A percentile compares a stretch with the other conserved stretches of the same genome.
These are phyloP conservation scores for Gastrolobium bilobum DNA, from an alignment of 306 rosid species.

Conservation along the genomic window DNA sequence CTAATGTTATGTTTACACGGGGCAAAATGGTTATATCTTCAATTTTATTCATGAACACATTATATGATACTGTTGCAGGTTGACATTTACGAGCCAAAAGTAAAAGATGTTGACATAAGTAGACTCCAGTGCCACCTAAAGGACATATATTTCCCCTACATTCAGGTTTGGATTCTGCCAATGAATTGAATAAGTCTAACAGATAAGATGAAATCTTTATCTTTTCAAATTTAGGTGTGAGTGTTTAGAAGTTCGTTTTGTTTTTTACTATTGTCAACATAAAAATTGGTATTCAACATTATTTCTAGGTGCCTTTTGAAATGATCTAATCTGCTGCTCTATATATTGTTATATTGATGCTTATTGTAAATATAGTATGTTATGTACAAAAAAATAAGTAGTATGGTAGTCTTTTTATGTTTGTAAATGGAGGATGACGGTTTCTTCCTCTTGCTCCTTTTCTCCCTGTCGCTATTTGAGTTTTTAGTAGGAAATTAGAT, in stretches of 20 bases:
- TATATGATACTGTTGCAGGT: slow-evolving; percentile 57
- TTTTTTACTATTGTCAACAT: background rate
- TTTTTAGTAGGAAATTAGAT: no score
- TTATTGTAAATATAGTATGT: no score
- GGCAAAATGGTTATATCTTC: background rate
- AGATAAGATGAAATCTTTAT: background rate
- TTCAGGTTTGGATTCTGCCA: slow-evolving; percentile 61
- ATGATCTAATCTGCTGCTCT: no score
- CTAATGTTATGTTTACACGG: no score
- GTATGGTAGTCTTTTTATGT: no score
- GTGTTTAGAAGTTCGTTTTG: background rate
- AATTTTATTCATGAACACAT: background rate
- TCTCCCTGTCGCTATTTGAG: no score
- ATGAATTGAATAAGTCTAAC: slow-evolving; percentile 6
- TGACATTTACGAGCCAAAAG: slow-evolving; percentile 55
- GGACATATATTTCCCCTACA: slow-evolving; percentile 76
- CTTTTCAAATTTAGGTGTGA: background rate
- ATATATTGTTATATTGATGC: no score
- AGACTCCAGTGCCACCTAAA: slow-evolving; percentile 66
- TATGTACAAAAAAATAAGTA: no score
- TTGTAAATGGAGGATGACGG: no score
- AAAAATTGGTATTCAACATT: background rate
- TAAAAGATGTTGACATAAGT: slow-evolving; percentile 44
- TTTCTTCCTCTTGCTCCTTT: no score
- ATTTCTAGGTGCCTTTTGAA: no score